phyloP scores from a whole-genome alignment of 1,284 basidiomycete species.

The Marasmius fiardii region DNA sequence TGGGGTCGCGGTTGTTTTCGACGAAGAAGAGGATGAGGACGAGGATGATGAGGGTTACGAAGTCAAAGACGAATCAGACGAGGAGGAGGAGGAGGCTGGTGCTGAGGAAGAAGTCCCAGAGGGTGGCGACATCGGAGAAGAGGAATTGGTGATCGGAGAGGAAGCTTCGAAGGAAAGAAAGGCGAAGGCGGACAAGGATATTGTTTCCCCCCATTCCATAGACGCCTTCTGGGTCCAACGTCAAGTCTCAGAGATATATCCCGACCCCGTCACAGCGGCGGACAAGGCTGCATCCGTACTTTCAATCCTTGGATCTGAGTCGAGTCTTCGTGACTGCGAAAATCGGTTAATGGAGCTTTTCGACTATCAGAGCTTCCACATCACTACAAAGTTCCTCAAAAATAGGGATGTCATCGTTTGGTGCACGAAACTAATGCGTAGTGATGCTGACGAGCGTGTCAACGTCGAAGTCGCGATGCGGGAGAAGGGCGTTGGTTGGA shows the following conservation, averaged over 20 bases:
- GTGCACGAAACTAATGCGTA: constrained; percentile 95
- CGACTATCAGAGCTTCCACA: constrained; percentile 90
- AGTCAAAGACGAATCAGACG: constrained; percentile 75
- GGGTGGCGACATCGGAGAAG: constrained; percentile 46
- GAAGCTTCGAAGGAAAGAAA: constrained; percentile 43
- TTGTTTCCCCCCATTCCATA: constrained; percentile 86
- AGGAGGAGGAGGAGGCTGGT: constrained; percentile 66
- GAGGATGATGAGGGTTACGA: constrained; percentile 87
- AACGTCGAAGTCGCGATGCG: constrained; percentile 98
- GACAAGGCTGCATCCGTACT: constrained; percentile 89
- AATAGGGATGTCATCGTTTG: constrained; percentile 97
- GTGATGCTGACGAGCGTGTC: constrained; percentile 86
- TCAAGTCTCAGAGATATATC: constrained; percentile 86
- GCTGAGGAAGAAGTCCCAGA: constrained; percentile 40
- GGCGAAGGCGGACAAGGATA: constrained; percentile 67
- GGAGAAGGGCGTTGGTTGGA: constrained; percentile 96
- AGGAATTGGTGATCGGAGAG: constrained; percentile 74
- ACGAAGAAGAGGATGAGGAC: constrained; percentile 91
- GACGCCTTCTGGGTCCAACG: constrained; percentile 99
- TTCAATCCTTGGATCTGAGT: constrained; percentile 87
- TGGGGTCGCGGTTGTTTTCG: constrained; percentile 94
- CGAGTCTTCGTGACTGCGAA: constrained; percentile 90
- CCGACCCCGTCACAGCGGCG: constrained; percentile 92
- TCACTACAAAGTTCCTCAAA: constrained; percentile 90
- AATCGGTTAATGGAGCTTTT: constrained; percentile 98